phyloP scores from a whole-genome alignment of 805 yeast genomes.

The Nakazawaea pomicola region DNA sequence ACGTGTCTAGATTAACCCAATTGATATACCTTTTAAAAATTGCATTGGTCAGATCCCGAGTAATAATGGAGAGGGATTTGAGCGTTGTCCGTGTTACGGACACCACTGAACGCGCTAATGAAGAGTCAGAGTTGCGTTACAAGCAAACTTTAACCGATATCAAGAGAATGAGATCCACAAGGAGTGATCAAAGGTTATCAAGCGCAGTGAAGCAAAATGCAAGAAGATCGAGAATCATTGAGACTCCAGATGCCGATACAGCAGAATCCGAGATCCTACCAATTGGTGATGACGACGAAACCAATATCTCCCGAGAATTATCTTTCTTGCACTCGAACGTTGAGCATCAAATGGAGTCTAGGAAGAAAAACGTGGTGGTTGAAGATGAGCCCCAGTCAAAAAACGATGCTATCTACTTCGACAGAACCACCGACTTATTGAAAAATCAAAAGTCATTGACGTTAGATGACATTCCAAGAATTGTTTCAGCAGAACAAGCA shows the following conservation, averaged over 20 bases:
- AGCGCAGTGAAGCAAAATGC: slow-evolving; percentile 52
- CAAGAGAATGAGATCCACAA: slow-evolving; percentile 64
- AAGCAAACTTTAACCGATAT: slow-evolving; percentile 71
- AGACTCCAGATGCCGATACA: slow-evolving; percentile 48
- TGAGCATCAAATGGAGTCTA: slow-evolving; percentile 4
- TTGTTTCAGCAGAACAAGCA: slow-evolving; percentile 96
- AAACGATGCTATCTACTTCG: slow-evolving; percentile 30
- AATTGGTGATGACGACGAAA: slow-evolving; percentile 7
- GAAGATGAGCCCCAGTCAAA: slow-evolving; percentile 32
- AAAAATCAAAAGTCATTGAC: slow-evolving; percentile 83
- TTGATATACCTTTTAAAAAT: slow-evolving; percentile 73
- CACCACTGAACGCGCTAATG: neutral
- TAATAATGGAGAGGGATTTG: slow-evolving; percentile 45
- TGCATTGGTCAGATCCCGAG: slow-evolving; percentile 71
- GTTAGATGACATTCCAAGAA: slow-evolving; percentile 92
- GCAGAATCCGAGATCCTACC: slow-evolving; percentile 21
- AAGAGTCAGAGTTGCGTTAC: slow-evolving; percentile 43
- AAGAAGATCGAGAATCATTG: slow-evolving; percentile 60
- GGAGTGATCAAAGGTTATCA: slow-evolving; percentile 59
- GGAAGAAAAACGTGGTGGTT: slow-evolving; percentile 14
- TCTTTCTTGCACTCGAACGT: slow-evolving; percentile 8
- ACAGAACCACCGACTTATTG: slow-evolving; percentile 64
- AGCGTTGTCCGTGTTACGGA: neutral
- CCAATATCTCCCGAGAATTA: slow-evolving; percentile 5
- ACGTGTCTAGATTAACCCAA: slow-evolving; percentile 69